Evolutionary conservation across 2,329 filamentous ascomycete genomes (phyloP), one percentile per base, ranked within the genome.

Genomic region (Graphium sp.): DNA sequence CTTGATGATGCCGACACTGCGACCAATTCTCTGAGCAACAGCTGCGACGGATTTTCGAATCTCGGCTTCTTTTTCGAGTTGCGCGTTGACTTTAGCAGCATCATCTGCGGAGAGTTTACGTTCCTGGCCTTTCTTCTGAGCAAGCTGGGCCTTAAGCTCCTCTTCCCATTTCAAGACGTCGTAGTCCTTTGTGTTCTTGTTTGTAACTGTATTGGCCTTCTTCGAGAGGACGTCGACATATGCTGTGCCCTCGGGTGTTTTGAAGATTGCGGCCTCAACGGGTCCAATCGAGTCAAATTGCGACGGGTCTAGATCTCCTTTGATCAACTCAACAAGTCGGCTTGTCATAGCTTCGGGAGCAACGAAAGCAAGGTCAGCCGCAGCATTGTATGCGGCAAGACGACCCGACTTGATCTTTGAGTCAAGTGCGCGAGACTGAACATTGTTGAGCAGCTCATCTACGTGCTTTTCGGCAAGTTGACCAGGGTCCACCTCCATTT

Each of bases 151-250:
- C 32, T 85, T 67, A 6, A 98, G 62, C 37, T 98, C 89, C 47
- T 87, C 79, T 51, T 98, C 89, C 89, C 91, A 98, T 51, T 93
- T 94, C 22, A 94, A 53, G 2, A 83, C 91, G 41, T 98, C 83
- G 42, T 94, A 93, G 47, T 95, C 89, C 48, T 92, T 94, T 27
- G 72, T 76, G 42, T 83, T 93, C 55, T 93, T 95, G 52, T 84
- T 77, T 4, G 83, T 73, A 3, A 77, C 56, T 21, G 62, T 58
- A 33, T 72, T 70, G 2, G 73, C 59, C 47, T 92, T 92, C 46
- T 82, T 85, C 19, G 78, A 81, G 5, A 98, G 63, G 1, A 95
- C 81, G 50, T 98, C 89, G 13, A 98, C 65, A 41, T 92, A 95
- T 10, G 75, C 67, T 2, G 77, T 85, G 2, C 84, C 87, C 47